Base-by-base conservation (phyloP, 2,329 filamentous ascomycete genomes). In the Tricladium varicosporioides region DNA sequence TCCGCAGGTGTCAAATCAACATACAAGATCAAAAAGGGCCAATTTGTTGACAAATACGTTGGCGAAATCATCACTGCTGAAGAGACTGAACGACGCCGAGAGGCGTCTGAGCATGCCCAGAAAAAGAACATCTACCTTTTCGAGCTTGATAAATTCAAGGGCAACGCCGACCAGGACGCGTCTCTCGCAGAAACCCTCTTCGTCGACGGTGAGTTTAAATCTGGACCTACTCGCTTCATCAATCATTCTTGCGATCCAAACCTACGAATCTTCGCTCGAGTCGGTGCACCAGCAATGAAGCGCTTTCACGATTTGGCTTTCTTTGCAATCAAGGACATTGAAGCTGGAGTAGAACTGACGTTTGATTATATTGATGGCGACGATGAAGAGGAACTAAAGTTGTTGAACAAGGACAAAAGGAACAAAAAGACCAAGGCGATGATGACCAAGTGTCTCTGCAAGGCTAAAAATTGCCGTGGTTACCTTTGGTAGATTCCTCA, bases 241-340 rank as follows among this genome's bases (percentile, higher is more conserved):
- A 94, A 94, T 65, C 90, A 94, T 70, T 88, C 83, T 1, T 93
- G 90, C 69, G 82, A 89, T 4, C 89, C 90, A 0, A 93, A 92
- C 66, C 80, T 91, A 67, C 79, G 87, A 13, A 90, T 92, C 59
- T 93, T 92, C 71, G 89, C 88, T 0, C 84, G 91, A 1, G 87
- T 89, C 1, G 89, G 88, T 51, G 89, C 92, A 66, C 86, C 89
- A 59, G 83, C 87, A 0, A 88, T 92, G 66, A 84, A 85, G 57
- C 80, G 84, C 48, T 78, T 92, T 5, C 91, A 93, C 69, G 88
- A 92, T 59, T 75, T 93, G 48, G 89, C 88, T 0, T 80, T 93
- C 58, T 93, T 93, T 66, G 88, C 90, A 0, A 80, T 85, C 31
- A 74, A 79, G 44, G 80, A 89, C 53, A 89, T 93, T 27, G 73